phyloP scores from a whole-genome alignment of 805 yeast species.

The Schwanniomyces sp. region DNA sequence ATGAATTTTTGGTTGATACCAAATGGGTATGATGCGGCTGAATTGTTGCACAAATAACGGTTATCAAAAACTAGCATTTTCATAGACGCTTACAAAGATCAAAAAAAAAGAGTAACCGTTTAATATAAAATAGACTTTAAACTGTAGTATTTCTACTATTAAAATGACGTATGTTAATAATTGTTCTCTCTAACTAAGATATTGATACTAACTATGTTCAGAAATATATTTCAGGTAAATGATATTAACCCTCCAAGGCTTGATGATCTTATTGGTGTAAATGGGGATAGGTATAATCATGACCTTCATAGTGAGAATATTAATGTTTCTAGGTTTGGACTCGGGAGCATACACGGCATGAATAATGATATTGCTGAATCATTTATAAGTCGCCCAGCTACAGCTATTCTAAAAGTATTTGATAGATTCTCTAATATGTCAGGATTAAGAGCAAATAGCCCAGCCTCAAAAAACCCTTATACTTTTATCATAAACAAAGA shows the following conservation, averaged over 20 bases:
- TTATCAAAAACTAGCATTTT: neutral
- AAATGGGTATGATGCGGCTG: neutral
- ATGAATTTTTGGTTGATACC: neutral
- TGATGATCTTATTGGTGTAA: neutral
- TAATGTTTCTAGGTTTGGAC: conserved; percentile 5
- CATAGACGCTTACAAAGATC: neutral
- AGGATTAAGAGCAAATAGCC: conserved; percentile 5
- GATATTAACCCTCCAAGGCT: conserved; percentile 5
- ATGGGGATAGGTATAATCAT: neutral
- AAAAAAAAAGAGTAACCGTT: neutral
- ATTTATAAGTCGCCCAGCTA: conserved; percentile 17
- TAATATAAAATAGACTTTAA: neutral
- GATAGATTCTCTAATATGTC: conserved; percentile 16
- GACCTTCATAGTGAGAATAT: conserved; percentile 3
- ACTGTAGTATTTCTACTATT: neutral
- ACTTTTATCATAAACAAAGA: conserved; percentile 3
- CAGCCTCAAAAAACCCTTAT: neutral
- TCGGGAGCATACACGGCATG: conserved; percentile 6
- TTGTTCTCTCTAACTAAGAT: neutral
- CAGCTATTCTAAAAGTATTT: conserved; percentile 19
- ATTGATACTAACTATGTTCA: conserved; percentile 1
- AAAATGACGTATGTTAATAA: conserved; percentile 8
- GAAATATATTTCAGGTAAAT: conserved; percentile 8
- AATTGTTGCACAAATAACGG: conserved; percentile 1
- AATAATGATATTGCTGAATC: conserved; percentile 11